Base-by-base conservation (phyloP, 257 asterid genomes). In the Solanum tarijense region DNA sequence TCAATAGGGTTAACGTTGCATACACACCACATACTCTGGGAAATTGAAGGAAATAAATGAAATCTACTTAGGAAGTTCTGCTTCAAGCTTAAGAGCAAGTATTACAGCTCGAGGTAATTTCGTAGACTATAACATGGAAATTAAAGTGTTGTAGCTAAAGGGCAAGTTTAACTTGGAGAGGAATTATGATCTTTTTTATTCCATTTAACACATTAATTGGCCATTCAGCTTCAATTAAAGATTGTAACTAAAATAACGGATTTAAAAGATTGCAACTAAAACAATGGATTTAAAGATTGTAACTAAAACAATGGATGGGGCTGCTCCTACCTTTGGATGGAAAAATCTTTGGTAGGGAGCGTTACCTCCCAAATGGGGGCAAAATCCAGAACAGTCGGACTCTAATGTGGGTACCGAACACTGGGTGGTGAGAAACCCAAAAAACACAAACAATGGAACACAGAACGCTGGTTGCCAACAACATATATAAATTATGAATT, bases 401-500 rank as follows among this genome's bases (percentile, higher is more conserved):
- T 20, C 65, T 7, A 52, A 16, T 6, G 23, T 52, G 9, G 62
- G 23, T 48, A 48, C 9, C 9, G 10, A 55, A 55, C n/a, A 20
- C 5, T 18, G 5, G 25, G 65, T 7, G 25, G 25, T 20, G 25
- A 23, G 5, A 55, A 55, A 55, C 25, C 66, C n/a, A 55, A 55
- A 55, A 55, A 12, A 48, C 43, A 29, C 23, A 20, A 31, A 82
- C 69, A 48, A 82, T 82, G 20, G 31, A 48, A 52, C 66, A 27
- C 85, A 29, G 31, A 48, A 10, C 39, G 48, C 31, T 48, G 21
- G 29, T 48, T 20, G 85, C 69, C 85, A 79, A 43, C 85, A 82
- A 46, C 43, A 82, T 31, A 43, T 79, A 90, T 90, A 76, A 89
- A 89, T 85, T 92, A 90, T 93, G 92, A 83, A 86, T 88, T 90